Evolutionary conservation across 2,329 filamentous ascomycete species (phyloP).

Genomic region (Fusarium sarcochroum): DNA sequence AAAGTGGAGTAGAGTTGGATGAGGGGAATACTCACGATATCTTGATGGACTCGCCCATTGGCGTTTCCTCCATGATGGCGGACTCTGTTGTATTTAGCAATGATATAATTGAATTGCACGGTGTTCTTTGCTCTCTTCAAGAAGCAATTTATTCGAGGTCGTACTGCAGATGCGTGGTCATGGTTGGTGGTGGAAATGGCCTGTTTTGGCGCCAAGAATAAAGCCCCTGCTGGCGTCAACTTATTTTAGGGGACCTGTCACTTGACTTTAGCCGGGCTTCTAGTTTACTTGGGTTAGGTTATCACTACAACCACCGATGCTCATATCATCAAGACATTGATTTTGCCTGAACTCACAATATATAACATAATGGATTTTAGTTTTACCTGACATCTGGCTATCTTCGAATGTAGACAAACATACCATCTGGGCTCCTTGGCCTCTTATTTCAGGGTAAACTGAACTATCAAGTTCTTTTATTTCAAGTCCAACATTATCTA

Average conservation of each 20-base stretch:
- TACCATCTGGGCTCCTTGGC: no score
- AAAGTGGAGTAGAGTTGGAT: slow-evolving; percentile 7
- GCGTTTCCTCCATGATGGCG: slow-evolving; percentile 52
- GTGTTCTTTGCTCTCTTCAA: not conserved
- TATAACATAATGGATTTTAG: no score
- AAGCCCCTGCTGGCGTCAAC: slow-evolving; percentile 2
- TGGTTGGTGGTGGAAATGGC: slow-evolving; percentile 28
- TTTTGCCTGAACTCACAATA: no score
- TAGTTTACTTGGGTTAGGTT: not conserved
- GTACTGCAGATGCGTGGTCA: slow-evolving; percentile 5
- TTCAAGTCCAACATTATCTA: no score
- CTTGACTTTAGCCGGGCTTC: slow-evolving; percentile 29
- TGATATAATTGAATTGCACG: not conserved
- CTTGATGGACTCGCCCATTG: slow-evolving; percentile 54
- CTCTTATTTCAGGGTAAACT: no score
- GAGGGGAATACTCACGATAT: slow-evolving; percentile 53
- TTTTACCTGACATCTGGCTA: no score
- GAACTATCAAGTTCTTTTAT: no score
- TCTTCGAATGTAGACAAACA: no score
- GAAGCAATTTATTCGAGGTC: not conserved
- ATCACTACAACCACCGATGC: not conserved
- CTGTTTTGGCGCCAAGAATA: slow-evolving; percentile 34
- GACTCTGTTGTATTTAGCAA: not conserved
- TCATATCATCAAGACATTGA: no score
- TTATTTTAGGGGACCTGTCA: slow-evolving; percentile 25